These are phyloP conservation scores for Phytophthora gonapodyides DNA, from an alignment of 352 stramenopile species.

Conservation along the genomic window DNA sequence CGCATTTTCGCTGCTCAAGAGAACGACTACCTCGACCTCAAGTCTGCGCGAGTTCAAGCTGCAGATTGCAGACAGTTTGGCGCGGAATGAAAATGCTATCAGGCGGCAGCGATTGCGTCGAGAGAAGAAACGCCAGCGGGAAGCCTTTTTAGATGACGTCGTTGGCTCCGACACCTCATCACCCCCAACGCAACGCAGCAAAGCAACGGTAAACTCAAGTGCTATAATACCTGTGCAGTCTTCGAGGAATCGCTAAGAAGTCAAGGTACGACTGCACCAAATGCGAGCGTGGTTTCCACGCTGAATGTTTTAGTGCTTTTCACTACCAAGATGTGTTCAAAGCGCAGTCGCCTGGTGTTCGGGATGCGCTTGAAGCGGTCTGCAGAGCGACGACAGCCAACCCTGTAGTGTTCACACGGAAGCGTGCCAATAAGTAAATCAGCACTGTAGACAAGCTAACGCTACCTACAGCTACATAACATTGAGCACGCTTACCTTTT, in stretches of 20 bases:
- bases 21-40: too few species aligned
- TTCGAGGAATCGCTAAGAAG: slow-evolving; percentile 16
- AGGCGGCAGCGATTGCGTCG: neutral
- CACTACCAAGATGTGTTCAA: slow-evolving; percentile 10
- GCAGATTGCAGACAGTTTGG: slow-evolving; percentile 5
- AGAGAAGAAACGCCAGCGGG: slow-evolving; percentile 1
- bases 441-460: too few species aligned
- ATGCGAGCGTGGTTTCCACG: slow-evolving; percentile 18
- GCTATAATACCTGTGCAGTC: slow-evolving; percentile 11
- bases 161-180: slow-evolving; percentile 11
- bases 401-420: slow-evolving; percentile 5
- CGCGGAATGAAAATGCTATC: neutral
- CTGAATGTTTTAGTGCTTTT: slow-evolving; percentile 18
- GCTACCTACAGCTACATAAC: too few species aligned
- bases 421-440: slow-evolving; percentile 4
- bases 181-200: slow-evolving; percentile 8
- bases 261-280: slow-evolving; percentile 16
- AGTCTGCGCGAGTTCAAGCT: slow-evolving; percentile 14
- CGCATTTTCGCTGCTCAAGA: slow-evolving; percentile 1
- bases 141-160: slow-evolving; percentile 11
- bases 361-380: slow-evolving; percentile 1
- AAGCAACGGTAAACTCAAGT: slow-evolving; percentile 16
- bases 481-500: too few species aligned
- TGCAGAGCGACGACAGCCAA: slow-evolving; percentile 4
- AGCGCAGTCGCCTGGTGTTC: slow-evolving; percentile 9